Base-by-base conservation (phyloP, 129 eudicot species). In the Kitagawia praeruptora region DNA sequence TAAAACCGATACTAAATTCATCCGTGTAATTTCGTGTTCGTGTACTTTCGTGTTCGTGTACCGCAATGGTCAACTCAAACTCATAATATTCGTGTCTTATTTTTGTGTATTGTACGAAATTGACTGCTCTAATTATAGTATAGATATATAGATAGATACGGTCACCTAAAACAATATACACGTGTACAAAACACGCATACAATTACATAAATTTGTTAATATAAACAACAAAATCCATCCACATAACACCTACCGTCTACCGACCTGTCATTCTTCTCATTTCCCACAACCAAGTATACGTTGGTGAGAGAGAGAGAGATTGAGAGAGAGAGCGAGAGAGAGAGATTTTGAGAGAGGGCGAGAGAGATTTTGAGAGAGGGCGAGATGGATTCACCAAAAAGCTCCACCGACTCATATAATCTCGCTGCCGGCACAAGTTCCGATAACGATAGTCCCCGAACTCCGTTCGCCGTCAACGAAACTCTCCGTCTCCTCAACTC, bases 401-500 rank as follows among this genome's bases (percentile, higher is more conserved):
- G 15, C 34, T 61, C 34, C 34, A n/a, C 14, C 37, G 69, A 61
- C 69, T 61, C 34, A 4, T 61, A n/a, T 61, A 61, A 23, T 42
- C 81, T 46, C 86, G 23, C 72, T 82, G 66, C 70, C 75, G 66
- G 78, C 58, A 31, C 61, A 13, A 51, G 14, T 61, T 45, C 85
- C 81, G 85, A 75, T 44, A 51, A 78, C 27, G 84, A 46, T 76
- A 39, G 78, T 34, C 81, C 84, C 27, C 76, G 54, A 76, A 74
- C 74, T 70, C 75, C 73, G 5, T 72, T 78, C 8, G 46, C 81
- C 64, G 90, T 86, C 49, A 47, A 63, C 31, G 82, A 80, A 74
- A 85, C 77, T 39, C 85, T 89, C n/a, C 70, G 61, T 6, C 85
- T 82, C 18, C 77, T 89, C 37, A 82, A 85, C 71, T 85, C 90